Base-by-base conservation (phyloP, 108 stramenopile genomes). In the Cyclotella sp. region DNA sequence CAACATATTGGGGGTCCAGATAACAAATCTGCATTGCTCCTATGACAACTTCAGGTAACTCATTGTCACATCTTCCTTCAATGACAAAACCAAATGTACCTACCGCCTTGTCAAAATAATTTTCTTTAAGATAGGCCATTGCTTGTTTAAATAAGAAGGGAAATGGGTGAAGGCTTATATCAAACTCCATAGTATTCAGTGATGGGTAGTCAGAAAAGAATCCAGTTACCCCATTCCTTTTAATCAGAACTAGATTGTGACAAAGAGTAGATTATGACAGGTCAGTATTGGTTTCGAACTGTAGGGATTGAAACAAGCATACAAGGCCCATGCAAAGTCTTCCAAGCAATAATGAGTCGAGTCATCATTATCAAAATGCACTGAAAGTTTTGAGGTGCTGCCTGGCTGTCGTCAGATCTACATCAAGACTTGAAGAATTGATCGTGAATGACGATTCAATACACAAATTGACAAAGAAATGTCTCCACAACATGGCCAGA, bases 81-180 rank as follows among this genome's bases (percentile, higher is more conserved):
- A 95, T 91, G 26, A 90, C 87, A 65, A 91, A 95, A 0, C 88
- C 89, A 84, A 92, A 88, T 7, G 83, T 85, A 4, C 79, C 87
- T 29, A 95, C 44, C 46, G 86, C 72, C 29, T 88, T 95, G 43
- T 90, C 85, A 58, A 93, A 91, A 47, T 76, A 87, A 51, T 77
- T 85, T 44, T 88, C 89, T 67, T 93, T 93, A 72, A 95, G 62
- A 64, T 89, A 95, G 19, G 90, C 84, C 70, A 89, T 90, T 8
- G 76, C 94, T 63, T 95, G 90, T 45, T 93, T 92, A 54, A 90
- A 89, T 13, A 95, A 49, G 54, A 90, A 95, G 7, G 94, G 94
- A 54, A 95, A 95, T 0, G 89, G 88, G 53, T 95, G 91, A 27
- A 95, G 74, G 26, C 88, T 91, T 12, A 95, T 86, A 68, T 93